These are phyloP conservation scores for Cyclotella sp. DNA, from an alignment of 108 stramenopile genomes.

Conservation along the genomic window DNA sequence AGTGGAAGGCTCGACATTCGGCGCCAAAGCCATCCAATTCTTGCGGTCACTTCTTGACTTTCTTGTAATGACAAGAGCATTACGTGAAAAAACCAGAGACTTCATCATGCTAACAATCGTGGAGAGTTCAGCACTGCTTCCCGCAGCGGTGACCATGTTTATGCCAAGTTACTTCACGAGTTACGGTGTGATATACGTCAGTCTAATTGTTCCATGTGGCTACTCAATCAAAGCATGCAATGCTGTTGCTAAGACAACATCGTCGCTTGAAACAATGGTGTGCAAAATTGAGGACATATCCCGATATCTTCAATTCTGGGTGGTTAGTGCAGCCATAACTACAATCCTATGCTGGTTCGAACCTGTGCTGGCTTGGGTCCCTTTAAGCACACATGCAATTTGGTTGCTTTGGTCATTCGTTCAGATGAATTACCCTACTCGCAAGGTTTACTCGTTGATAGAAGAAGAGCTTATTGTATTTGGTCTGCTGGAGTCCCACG, in stretches of 20 bases:
- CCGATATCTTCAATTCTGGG: constrained; percentile 81
- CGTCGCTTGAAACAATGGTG: constrained; percentile 17
- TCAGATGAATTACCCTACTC: constrained; percentile 59
- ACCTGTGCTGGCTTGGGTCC: constrained; percentile 78
- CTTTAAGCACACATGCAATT: constrained; percentile 73
- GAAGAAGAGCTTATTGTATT: constrained; percentile 68
- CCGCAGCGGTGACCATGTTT: constrained; percentile 73
- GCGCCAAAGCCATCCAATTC: constrained; percentile 22
- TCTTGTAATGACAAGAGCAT: constrained; percentile 56
- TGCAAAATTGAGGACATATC: constrained; percentile 37
- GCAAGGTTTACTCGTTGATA: constrained; percentile 51
- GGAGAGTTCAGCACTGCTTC: constrained; percentile 68
- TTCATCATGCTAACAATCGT: constrained; percentile 58
- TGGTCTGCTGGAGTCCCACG: constrained; percentile 49
- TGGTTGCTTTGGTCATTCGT: constrained; percentile 73
- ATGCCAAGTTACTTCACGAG: constrained; percentile 81
- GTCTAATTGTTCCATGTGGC: constrained; percentile 69
- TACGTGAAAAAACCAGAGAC: constrained; percentile 62
- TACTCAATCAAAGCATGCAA: constrained; percentile 54
- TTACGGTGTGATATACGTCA: constrained; percentile 81
- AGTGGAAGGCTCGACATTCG: constrained; percentile 29
- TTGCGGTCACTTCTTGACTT: constrained; percentile 51
- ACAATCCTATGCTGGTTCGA: constrained; percentile 54
- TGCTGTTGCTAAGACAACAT: constrained; percentile 16
- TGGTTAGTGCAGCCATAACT: constrained; percentile 60